Conservation (phyloP, 106 monocot species). For the Triglochin maritima region DNA sequence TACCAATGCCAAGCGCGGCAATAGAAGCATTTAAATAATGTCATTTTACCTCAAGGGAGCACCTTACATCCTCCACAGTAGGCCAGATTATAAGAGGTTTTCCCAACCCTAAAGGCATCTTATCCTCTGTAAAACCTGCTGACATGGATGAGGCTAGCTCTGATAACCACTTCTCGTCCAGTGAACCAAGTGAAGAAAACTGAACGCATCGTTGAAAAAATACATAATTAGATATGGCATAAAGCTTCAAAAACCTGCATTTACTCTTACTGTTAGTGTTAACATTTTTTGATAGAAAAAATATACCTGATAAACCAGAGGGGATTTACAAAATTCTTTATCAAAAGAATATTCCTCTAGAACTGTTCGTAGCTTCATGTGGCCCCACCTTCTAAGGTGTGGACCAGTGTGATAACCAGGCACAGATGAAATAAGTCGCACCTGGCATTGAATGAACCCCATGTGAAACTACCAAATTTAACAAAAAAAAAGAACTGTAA, state of each 20-base stretch:
- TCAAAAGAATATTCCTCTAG: conserved; percentile 63
- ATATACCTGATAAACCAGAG: conserved; percentile 83
- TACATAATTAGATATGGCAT: background rate
- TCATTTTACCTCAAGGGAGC: conserved; percentile 71
- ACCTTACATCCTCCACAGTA: conserved; percentile 93
- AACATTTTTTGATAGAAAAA: no score
- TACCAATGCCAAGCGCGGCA: no score
- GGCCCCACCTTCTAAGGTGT: conserved; percentile 86
- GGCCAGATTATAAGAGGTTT: conserved; percentile 77
- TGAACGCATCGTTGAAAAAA: conserved; percentile 19
- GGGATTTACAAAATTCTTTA: conserved; percentile 67
- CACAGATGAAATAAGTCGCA: conserved; percentile 85
- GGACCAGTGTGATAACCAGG: conserved; percentile 84
- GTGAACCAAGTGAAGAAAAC: conserved; percentile 94
- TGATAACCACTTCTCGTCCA: conserved; percentile 90
- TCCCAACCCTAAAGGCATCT: conserved; percentile 56
- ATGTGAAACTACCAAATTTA: no score
- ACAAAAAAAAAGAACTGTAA: no score
- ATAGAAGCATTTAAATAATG: no score
- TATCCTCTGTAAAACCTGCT: conserved; percentile 51
- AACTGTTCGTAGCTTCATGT: conserved; percentile 75
- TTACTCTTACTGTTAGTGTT: no score
- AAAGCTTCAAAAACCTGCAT: background rate
- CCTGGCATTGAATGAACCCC: conserved; percentile 23
- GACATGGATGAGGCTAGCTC: conserved; percentile 64